These are phyloP conservation scores for sorghum (Sorghum bicolor) DNA, from an alignment of 176 grass and related monocot species.

Conservation along the genomic window DNA sequence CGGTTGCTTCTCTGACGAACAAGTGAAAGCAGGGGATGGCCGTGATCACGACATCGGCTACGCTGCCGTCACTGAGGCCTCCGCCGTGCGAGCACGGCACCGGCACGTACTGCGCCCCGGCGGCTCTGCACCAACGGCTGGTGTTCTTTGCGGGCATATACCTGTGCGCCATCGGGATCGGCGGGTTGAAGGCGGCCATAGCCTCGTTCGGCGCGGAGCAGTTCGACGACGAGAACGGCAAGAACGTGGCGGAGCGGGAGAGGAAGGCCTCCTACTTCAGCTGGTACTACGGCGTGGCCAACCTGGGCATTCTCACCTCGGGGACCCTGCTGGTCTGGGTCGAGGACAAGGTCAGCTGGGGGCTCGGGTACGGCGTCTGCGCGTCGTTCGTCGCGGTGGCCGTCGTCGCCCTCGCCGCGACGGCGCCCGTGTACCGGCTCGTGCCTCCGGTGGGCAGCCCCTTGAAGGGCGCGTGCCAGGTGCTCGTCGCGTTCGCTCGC, in stretches of 20 bases:
- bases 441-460: slow-evolving; percentile 28
- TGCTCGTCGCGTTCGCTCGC: slow-evolving; percentile 27
- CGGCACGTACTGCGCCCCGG: slow-evolving; percentile 26
- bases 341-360: slow-evolving; percentile 48
- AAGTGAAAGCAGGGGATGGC: slow-evolving; percentile 7
- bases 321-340: slow-evolving; percentile 59
- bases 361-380: slow-evolving; percentile 56
- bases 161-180: slow-evolving; percentile 40
- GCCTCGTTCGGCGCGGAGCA: slow-evolving; percentile 69
- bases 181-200: slow-evolving; percentile 34
- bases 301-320: slow-evolving; percentile 36
- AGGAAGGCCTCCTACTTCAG: slow-evolving; percentile 57
- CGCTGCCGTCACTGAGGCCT: slow-evolving; percentile 26
- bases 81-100: slow-evolving; percentile 13
- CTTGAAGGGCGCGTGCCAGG: slow-evolving; percentile 8
- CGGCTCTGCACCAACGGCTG: slow-evolving; percentile 20
- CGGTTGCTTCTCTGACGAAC: slow-evolving; percentile 16
- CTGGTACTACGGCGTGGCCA: slow-evolving; percentile 45
- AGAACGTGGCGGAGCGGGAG: background rate
- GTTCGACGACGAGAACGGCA: slow-evolving; percentile 50
- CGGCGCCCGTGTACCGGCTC: slow-evolving; percentile 22
- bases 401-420: slow-evolving; percentile 19
- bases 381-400: slow-evolving; percentile 29
- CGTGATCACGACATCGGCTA: slow-evolving; percentile 22
- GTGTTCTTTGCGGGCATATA: slow-evolving; percentile 48